Evolutionary conservation across 2,329 filamentous ascomycete genomes (phyloP).

Genomic region (Colletotrichum spinosum): DNA sequence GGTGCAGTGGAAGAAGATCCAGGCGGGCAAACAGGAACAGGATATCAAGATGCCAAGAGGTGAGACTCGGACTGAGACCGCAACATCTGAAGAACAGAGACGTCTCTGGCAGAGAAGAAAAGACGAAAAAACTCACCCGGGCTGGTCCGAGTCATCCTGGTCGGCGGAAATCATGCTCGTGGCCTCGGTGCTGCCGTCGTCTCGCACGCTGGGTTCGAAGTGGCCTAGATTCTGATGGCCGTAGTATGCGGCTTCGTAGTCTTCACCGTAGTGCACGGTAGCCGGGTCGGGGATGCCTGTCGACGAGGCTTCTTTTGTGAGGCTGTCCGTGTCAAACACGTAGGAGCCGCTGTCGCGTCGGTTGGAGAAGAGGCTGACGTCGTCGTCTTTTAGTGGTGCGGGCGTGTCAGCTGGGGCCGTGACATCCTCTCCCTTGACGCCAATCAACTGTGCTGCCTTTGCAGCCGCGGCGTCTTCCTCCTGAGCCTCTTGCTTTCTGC

Average conservation of each 20-base stretch:
- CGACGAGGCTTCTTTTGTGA: constrained; percentile 18
- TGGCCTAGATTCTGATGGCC: constrained; percentile 2
- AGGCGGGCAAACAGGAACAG: constrained; percentile 4
- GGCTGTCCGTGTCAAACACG: constrained; percentile 44
- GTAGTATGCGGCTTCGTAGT: not conserved
- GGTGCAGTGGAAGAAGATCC: constrained; percentile 7
- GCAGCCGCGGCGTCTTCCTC: constrained; percentile 44
- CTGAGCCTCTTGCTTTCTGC: constrained; percentile 58
- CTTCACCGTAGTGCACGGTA: constrained; percentile 4
- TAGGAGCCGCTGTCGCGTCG: constrained; percentile 52
- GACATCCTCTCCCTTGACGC: constrained; percentile 33
- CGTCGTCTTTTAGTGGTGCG: constrained; percentile 42
- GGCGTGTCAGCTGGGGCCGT: constrained; percentile 30
- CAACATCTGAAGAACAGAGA: constrained; percentile 2
- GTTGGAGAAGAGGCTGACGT: constrained; percentile 47
- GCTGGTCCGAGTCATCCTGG: constrained; percentile 4
- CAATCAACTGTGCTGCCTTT: constrained; percentile 39
- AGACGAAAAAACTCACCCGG: constrained; percentile 16
- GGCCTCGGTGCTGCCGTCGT: constrained; percentile 22
- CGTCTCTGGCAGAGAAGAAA: not conserved
- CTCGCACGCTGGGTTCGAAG: not conserved
- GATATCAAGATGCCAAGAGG: constrained; percentile 1
- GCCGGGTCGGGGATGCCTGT: constrained; percentile 30
- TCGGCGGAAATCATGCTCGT: constrained; percentile 24
- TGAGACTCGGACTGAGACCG: constrained; percentile 18